Evolutionary conservation across 106 monocot species (phyloP).

Genomic region (Dioscorea dumetorum): DNA sequence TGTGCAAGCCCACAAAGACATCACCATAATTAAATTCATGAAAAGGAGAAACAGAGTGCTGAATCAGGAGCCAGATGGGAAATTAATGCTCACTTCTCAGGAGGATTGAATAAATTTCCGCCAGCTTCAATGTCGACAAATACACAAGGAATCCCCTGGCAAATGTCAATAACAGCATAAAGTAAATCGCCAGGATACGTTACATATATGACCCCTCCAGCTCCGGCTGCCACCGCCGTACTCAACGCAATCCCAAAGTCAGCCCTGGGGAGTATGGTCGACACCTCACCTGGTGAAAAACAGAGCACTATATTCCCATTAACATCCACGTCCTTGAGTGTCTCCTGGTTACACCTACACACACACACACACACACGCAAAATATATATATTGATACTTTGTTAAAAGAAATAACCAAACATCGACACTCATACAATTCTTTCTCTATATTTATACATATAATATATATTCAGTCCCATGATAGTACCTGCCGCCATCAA

Average conservation of each 20-base stretch:
- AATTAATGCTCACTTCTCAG: neutral
- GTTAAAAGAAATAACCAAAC: neutral
- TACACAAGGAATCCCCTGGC: neutral
- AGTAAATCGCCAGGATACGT: neutral
- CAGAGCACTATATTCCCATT: neutral
- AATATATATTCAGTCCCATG: neutral
- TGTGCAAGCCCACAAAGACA: neutral
- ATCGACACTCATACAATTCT: neutral
- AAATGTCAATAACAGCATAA: neutral
- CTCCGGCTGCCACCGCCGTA: neutral
- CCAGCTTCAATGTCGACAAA: neutral
- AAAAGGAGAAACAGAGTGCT: neutral
- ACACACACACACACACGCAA: too few relatives aligned
- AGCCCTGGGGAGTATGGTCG: neutral
- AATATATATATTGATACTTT: too few relatives aligned
- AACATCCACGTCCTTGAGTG: neutral
- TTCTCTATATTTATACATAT: neutral
- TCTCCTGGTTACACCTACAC: neutral
- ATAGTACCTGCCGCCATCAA: neutral
- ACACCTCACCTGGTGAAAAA: neutral
- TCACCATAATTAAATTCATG: neutral
- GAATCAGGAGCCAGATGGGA: neutral
- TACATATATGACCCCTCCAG: neutral
- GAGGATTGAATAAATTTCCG: neutral
- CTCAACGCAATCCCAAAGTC: neutral